These are phyloP conservation scores for Blastobotrys apis DNA, from an alignment of 1,139 yeast species.

Conservation along the genomic window DNA sequence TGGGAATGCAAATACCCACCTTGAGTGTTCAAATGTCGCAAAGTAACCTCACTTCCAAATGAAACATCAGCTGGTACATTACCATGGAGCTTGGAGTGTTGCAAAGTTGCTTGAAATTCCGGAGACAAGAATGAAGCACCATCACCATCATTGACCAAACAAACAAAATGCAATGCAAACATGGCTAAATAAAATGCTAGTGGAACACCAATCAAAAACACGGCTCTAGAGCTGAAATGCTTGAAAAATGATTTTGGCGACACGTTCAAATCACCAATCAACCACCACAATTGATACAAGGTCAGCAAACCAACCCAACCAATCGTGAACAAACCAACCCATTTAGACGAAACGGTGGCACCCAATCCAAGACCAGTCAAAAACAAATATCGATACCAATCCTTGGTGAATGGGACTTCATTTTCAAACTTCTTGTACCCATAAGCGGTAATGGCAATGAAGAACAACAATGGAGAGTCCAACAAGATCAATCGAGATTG, in stretches of 20 bases:
- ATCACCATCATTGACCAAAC: slow-evolving; percentile 72
- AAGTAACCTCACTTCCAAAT: slow-evolving; percentile 69
- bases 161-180: slow-evolving; percentile 74
- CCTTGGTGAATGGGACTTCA: slow-evolving; percentile 62
- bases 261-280: slow-evolving; percentile 80
- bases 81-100: slow-evolving; percentile 65
- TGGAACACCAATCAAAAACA: slow-evolving; percentile 67
- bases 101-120: slow-evolving; percentile 76
- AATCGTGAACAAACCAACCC: slow-evolving; percentile 95
- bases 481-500: slow-evolving; percentile 85
- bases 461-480: slow-evolving; percentile 87
- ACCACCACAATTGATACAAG: slow-evolving; percentile 76
- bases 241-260: slow-evolving; percentile 45
- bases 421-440: slow-evolving; percentile 77
- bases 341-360: slow-evolving; percentile 81
- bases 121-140: slow-evolving; percentile 89
- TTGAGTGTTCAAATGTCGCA: slow-evolving; percentile 79
- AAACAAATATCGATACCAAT: slow-evolving; percentile 68
- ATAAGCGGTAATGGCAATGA: slow-evolving; percentile 82
- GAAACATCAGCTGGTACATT: slow-evolving; percentile 80
- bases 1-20: slow-evolving; percentile 98
- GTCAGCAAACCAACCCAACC: slow-evolving; percentile 87
- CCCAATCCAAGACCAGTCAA: slow-evolving; percentile 83
- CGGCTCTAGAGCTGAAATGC: slow-evolving; percentile 56
- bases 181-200: slow-evolving; percentile 58